Evolutionary conservation across 352 stramenopile species (phyloP), one percentile per base, ranked within the genome.

Genomic region (Phytopythium ostracodes): DNA sequence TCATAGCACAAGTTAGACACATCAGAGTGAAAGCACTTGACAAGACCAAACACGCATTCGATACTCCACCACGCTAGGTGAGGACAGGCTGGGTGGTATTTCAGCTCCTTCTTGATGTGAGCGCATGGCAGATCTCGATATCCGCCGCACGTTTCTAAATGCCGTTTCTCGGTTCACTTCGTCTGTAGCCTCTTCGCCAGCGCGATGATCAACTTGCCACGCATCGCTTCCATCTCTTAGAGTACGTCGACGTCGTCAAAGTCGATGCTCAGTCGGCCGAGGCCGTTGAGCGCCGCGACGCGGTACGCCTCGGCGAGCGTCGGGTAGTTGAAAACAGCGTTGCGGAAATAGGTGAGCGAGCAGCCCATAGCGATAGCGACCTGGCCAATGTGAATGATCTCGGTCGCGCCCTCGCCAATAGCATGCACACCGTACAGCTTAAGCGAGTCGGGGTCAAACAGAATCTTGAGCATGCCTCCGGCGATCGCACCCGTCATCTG

Each of bases 351-450:
- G 33, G 89, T 89, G 47, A 97, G 56, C 53, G 86, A 84, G 66
- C 79, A 86, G 29, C 62, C 75, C 81, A 91, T 91, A 42, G 79
- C 78, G 64, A 94, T 92, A n/a, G 80, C 81, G 22, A 96, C 89
- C 65, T 97, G 89, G n/a, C 89, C 89, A 59, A 97, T 97, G 67
- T 97, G 89, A 65, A 97, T 96, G 71, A 96, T 96, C 65, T 97
- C 89, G 7, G 88, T 97, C 15, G 89, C 89, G 17, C 88, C 88
- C 59, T 97, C 88, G 40, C 89, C 89, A 57, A 97, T 94, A 24
- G 86, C 87, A 66, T 97, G 89, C 38, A 97, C 89, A 29, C 89
- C 89, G 52, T 91, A 79, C 31, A 97, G 57, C 63, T 94, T 87
- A 53, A 96, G 70, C 22, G 81, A 80, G 22, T 85, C 71, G 10